phyloP scores from a whole-genome alignment of 2,329 filamentous ascomycete genomes.

The Fusarium caatingaense region DNA sequence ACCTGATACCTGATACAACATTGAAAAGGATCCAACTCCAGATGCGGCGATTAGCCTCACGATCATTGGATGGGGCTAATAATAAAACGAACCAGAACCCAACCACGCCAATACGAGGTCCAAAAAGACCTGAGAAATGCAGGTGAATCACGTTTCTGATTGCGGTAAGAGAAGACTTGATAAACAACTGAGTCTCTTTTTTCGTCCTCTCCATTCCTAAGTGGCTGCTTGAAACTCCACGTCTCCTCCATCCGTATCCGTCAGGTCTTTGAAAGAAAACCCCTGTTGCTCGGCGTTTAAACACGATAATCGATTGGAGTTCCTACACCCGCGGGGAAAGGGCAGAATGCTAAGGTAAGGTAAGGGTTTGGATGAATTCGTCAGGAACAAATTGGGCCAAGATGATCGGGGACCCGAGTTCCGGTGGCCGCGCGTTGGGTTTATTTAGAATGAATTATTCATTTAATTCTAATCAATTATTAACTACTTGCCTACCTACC shows the following conservation, averaged over 20 bases:
- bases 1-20: neutral
- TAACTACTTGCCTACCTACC: neutral
- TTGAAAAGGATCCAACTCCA: slow-evolving; percentile 12
- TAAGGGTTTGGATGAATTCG: slow-evolving; percentile 19
- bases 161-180: slow-evolving; percentile 7
- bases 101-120: slow-evolving; percentile 31
- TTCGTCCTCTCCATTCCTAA: slow-evolving; percentile 18
- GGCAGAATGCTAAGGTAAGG: neutral
- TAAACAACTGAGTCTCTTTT: slow-evolving; percentile 10
- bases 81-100: slow-evolving; percentile 4
- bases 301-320: slow-evolving; percentile 29
- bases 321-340: slow-evolving; percentile 18
- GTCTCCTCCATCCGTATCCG: slow-evolving; percentile 24
- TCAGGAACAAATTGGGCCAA: slow-evolving; percentile 22
- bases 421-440: slow-evolving; percentile 30
- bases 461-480: neutral
- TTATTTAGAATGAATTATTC: slow-evolving; percentile 1
- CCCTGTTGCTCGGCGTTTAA: slow-evolving; percentile 39
- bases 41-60: slow-evolving; percentile 25
- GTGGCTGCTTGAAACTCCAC: slow-evolving; percentile 18
- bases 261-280: slow-evolving; percentile 11
- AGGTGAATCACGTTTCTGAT: slow-evolving; percentile 7
- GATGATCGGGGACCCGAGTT: slow-evolving; percentile 21
- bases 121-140: neutral
- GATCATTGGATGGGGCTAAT: slow-evolving; percentile 27